Base-by-base conservation (phyloP, 2,329 filamentous ascomycete species). In the Aspergillus flavus region DNA sequence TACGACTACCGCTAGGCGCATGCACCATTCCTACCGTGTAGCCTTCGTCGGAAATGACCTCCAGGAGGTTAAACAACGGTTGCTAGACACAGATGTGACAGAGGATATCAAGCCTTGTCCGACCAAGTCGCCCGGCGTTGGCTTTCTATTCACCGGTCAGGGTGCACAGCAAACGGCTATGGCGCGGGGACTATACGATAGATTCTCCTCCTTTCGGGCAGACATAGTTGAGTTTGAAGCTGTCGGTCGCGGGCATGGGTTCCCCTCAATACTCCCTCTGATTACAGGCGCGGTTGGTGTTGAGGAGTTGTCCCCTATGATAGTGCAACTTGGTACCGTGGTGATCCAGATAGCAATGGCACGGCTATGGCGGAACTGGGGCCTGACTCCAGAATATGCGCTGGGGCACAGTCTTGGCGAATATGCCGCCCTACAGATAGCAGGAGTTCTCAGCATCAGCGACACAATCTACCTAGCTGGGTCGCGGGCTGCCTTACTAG, bases 1-100 rank as follows among this genome's bases (percentile, higher is more conserved):
- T 75, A 89, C 87, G 1, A 88, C 87, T 0, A 91, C 89, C 6
- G 90, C 90, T 16, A 76, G 83, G 45, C 78, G 82, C 3, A 72
- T 76, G 12, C 82, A 84, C 60, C 79, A 84, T 65, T 65, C 68
- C 26, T 75, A 74, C 66, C 67, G 74, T 23, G 67, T 71, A 1
- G 66, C 67, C 32, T 67, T 71, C 11, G 61, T 64, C 11, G 72
- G 71, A 6, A 69, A 72, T 6, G 69, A 68, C n/a, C 34, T 32
- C 1, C 30, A 52, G 6, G 46, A 50, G 1, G 30, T 59, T 34
- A 59, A 50, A 6, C 43, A 6, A 19, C 12, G 19, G n/a, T 9
- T 59, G 21, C 23, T 48, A 1, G 43, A 52, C 14, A 23, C 43
- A n/a, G 14, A 16, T n/a, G 39, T 34, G 11, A 12, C 30, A 19